Evolutionary conservation across 805 yeast genomes (phyloP).

Genomic region (Metschnikowia corniflorae): DNA sequence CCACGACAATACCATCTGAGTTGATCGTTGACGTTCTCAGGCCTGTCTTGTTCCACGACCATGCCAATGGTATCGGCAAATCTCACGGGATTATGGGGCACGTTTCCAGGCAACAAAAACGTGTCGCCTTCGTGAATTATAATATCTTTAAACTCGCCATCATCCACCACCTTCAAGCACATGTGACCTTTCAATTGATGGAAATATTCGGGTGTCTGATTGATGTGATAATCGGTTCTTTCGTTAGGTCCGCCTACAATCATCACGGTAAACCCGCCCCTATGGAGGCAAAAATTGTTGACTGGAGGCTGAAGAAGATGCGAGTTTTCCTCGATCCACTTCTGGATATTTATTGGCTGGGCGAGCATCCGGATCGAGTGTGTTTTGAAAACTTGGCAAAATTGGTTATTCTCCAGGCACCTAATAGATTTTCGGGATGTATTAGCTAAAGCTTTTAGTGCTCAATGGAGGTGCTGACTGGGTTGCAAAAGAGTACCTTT

Average conservation of each 20-base stretch:
- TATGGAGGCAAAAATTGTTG: conserved; percentile 82
- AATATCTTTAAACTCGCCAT: conserved; percentile 70
- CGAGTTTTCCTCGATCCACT: conserved; percentile 77
- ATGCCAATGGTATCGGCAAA: conserved; percentile 83
- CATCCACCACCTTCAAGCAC: conserved; percentile 74
- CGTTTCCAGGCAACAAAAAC: conserved; percentile 78
- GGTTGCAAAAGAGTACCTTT: no score
- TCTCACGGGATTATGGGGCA: conserved; percentile 88
- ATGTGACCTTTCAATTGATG: conserved; percentile 82
- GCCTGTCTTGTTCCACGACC: conserved; percentile 91
- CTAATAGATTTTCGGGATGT: no score
- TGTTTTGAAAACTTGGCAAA: no score
- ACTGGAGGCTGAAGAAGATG: conserved; percentile 87
- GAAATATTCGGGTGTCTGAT: conserved; percentile 94
- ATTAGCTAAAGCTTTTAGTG: no score
- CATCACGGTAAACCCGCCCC: conserved; percentile 93
- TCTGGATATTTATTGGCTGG: conserved; percentile 70
- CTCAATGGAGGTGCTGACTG: no score
- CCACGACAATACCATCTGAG: conserved; percentile 84
- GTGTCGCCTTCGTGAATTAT: conserved; percentile 81
- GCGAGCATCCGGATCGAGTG: conserved; percentile 50
- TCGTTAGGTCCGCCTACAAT: conserved; percentile 95
- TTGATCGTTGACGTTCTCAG: conserved; percentile 63
- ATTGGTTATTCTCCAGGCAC: no score
- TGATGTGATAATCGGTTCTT: conserved; percentile 88